Percentiles rank a stretch among this genome's conserved stretches.
phyloP scores from a whole-genome alignment of 2,329 filamentous ascomycete species.

The Microcyclosporella mali region DNA sequence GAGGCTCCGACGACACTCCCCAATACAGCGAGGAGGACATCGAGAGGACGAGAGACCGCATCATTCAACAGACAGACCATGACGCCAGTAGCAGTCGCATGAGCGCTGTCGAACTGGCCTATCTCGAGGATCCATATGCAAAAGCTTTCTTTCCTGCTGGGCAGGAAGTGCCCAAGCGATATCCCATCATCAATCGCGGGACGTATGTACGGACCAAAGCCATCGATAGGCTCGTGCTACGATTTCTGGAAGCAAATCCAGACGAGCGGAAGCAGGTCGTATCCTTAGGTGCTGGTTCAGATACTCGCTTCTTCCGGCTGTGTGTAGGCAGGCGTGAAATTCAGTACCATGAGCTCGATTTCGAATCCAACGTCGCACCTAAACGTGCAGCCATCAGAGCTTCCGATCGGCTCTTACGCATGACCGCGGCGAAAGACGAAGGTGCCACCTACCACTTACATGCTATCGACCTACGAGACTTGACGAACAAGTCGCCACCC shows the following conservation, averaged over 20 bases:
- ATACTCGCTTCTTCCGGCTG: slow-evolving; percentile 79
- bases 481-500: slow-evolving; percentile 36
- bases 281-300: slow-evolving; percentile 87
- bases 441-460: slow-evolving; percentile 48
- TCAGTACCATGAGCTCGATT: slow-evolving; percentile 89
- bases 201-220: slow-evolving; percentile 88
- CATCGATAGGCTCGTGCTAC: slow-evolving; percentile 68
- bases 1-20: slow-evolving; percentile 32
- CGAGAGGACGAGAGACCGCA: slow-evolving; percentile 55
- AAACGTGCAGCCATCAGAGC: slow-evolving; percentile 24
- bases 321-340: slow-evolving; percentile 45
- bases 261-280: slow-evolving; percentile 60
- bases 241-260: slow-evolving; percentile 52
- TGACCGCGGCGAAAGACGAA: slow-evolving; percentile 16
- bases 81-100: slow-evolving; percentile 84
- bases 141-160: slow-evolving; percentile 53
- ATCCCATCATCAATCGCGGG: slow-evolving; percentile 92
- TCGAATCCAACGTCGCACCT: slow-evolving; percentile 55
- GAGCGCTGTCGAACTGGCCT: slow-evolving; percentile 80
- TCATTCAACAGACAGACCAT: slow-evolving; percentile 82
- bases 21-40: slow-evolving; percentile 24
- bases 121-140: slow-evolving; percentile 77
- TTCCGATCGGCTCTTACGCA: slow-evolving; percentile 17
- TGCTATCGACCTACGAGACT: slow-evolving; percentile 60
- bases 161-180: slow-evolving; percentile 53